Evolutionary conservation across 495 filamentous ascomycete species (phyloP), one percentile per base, ranked within the genome.

Genomic region (Lasiosphaeria hispida): DNA sequence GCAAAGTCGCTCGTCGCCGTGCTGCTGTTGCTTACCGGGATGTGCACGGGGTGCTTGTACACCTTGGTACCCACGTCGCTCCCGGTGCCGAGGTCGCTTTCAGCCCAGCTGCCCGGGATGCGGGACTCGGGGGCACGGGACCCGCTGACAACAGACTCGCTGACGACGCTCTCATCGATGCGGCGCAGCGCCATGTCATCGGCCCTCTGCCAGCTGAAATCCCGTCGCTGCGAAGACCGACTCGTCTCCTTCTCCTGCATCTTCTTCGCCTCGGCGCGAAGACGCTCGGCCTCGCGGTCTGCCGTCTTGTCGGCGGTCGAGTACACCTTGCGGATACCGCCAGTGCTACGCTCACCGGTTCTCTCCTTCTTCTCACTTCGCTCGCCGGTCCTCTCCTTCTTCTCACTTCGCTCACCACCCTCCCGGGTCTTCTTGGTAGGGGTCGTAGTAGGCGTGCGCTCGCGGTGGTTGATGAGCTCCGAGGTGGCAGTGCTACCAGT

Each of bases 21-120:
- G 30, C 52, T 41, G 11, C 43, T 42, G 53, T 55, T 53, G 38
- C 64, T 59, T 35, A 79, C 85, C 65, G 92, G 70, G 1, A 89
- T 90, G 0, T 91, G 89, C 61, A 93, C 90, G 1, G 86, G 79
- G 70, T 92, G 89, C 58, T 80, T 83, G 69, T 96, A 96, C 47
- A 81, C 84, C 77, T 89, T 92, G 15, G 90, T 94, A 18, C 91
- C 91, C 10, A 82, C 69, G 1, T 83, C 84, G 55, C 83, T 82
- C 50, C 82, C 81, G 7, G 81, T 78, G 35, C 74, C 60, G 73
- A 79, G 55, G 63, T 78, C 68, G 66, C 74, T 77, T 60, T 83
- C 83, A n/a, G 79, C 83, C 67, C 85, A 88, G 53, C 80, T 77
- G 40, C 79, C 76, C 0, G 79, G 72, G 43, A 74, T 64, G 13